phyloP scores from a whole-genome alignment of 129 eudicot species.

The Mikania micrantha region DNA sequence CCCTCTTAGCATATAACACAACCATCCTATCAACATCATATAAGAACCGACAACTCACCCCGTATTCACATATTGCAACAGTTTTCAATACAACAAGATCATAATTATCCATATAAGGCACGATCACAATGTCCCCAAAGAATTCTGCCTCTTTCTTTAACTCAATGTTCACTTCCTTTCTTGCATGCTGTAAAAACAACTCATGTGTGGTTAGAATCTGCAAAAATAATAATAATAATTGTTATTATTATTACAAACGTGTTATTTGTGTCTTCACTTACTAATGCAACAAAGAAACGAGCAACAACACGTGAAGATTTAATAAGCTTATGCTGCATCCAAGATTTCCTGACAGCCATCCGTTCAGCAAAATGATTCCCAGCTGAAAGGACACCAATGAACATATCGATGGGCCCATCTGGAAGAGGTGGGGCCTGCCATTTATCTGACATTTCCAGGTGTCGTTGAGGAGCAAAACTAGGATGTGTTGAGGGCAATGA shows the following conservation, averaged over 20 bases:
- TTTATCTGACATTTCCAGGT: slow-evolving; percentile 54
- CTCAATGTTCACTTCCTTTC: slow-evolving; percentile 73
- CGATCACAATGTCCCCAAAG: slow-evolving; percentile 81
- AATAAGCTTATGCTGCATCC: slow-evolving; percentile 83
- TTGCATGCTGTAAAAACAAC: slow-evolving; percentile 41
- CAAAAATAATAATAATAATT: not conserved
- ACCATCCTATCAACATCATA: not conserved
- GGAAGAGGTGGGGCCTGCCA: slow-evolving; percentile 82
- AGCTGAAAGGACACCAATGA: slow-evolving; percentile 82
- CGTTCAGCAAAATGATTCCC: slow-evolving; percentile 97
- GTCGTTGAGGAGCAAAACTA: slow-evolving; percentile 69
- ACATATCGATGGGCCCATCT: slow-evolving; percentile 52
- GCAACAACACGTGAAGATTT: slow-evolving; percentile 65
- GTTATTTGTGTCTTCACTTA: slow-evolving; percentile 10
- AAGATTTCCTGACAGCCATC: slow-evolving; percentile 95
- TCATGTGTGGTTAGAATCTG: not conserved
- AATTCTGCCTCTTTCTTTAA: slow-evolving; percentile 85
- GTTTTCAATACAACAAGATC: slow-evolving; percentile 94
- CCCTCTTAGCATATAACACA: not conserved
- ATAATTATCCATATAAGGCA: slow-evolving; percentile 89
- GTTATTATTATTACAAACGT: not conserved
- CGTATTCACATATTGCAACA: slow-evolving; percentile 81
- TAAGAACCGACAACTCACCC: slow-evolving; percentile 45
- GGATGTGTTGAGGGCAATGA: slow-evolving; percentile 93
- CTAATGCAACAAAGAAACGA: slow-evolving; percentile 98